These are phyloP conservation scores for Fonsecaea multimorphosa DNA, from an alignment of 2,329 filamentous ascomycete genomes.

Conservation along the genomic window DNA sequence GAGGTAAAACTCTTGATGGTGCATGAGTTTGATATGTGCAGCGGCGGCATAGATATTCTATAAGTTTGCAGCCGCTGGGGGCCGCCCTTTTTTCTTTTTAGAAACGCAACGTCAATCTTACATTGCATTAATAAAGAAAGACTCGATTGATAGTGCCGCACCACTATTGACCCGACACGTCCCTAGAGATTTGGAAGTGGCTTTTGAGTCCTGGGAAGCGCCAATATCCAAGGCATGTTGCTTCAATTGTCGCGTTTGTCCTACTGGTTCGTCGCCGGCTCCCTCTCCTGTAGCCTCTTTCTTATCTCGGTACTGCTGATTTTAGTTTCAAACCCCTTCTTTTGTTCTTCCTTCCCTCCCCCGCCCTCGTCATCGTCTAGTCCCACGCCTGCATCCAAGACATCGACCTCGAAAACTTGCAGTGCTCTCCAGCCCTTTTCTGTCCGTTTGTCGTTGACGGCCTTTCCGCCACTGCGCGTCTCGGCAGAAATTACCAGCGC, in stretches of 20 bases:
- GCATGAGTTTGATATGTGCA: conserved; percentile 23
- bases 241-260: neutral
- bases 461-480: conserved; percentile 79
- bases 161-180: neutral
- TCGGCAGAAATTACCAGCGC: conserved; percentile 87
- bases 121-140: neutral
- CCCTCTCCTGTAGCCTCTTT: conserved; percentile 47
- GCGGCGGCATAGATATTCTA: neutral
- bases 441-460: conserved; percentile 81
- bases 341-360: conserved; percentile 55
- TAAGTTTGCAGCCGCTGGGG: neutral
- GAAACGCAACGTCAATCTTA: neutral
- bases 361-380: conserved; percentile 50
- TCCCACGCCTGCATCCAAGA: conserved; percentile 64
- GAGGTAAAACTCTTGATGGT: conserved; percentile 17
- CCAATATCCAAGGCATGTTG: neutral
- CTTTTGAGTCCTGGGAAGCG: neutral
- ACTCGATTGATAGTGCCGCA: neutral
- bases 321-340: conserved; percentile 74
- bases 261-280: neutral
- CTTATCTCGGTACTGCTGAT: conserved; percentile 91
- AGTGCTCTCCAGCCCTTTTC: conserved; percentile 78
- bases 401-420: conserved; percentile 86
- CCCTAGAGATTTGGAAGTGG: neutral
- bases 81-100: conserved; percentile 8